Percentiles rank a stretch among this genome's conserved stretches.
Conservation (phyloP, 306 rosid species). For the Cicer arietinum region DNA sequence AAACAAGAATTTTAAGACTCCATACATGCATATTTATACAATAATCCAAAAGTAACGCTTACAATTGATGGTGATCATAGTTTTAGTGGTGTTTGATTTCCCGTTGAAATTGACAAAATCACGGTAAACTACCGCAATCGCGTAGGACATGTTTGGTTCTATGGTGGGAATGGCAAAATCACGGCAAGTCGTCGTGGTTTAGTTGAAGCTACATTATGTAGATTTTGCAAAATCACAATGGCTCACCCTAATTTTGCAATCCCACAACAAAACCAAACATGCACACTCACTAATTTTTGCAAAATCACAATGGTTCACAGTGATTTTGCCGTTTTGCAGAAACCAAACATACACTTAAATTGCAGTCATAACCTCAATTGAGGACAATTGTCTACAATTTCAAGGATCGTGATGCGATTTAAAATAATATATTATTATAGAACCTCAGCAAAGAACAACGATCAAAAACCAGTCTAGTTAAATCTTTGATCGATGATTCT, state of each 20-base stretch:
- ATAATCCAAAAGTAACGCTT: neutral
- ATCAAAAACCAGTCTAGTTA: neutral
- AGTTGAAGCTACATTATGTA: no score
- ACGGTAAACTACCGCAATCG: no score
- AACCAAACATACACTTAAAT: neutral
- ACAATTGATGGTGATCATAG: neutral
- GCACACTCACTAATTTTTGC: no score
- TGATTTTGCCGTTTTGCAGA: no score
- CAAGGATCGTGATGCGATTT: neutral
- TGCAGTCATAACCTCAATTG: neutral
- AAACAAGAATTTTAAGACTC: constrained; percentile 5
- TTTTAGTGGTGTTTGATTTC: neutral
- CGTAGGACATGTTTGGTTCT: no score
- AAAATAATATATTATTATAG: neutral
- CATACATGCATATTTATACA: neutral
- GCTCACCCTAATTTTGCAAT: no score
- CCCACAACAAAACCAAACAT: no score
- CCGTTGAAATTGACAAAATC: no score
- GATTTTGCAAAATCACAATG: no score
- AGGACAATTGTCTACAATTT: neutral
- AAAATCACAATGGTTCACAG: no score
- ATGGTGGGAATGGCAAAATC: no score
- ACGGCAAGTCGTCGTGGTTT: no score
- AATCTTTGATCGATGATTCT: neutral
- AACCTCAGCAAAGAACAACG: neutral